Evolutionary conservation across 768 basidiomycete genomes (phyloP).

Genomic region (Russula sp.): DNA sequence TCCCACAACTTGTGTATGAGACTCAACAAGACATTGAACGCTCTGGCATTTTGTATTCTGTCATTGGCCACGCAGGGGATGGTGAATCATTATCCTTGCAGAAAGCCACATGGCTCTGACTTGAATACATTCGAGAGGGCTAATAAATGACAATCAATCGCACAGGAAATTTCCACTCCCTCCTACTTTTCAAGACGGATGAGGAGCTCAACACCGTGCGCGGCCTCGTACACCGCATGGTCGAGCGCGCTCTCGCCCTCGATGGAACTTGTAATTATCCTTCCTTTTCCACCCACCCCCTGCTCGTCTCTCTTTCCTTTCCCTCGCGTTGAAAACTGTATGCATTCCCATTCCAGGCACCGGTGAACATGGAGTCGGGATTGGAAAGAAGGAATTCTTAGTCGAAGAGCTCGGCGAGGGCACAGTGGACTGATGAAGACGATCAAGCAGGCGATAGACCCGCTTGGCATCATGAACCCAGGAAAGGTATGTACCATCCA

Average conservation of each 20-base stretch:
- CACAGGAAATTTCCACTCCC: constrained; percentile 46
- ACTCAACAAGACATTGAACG: constrained; percentile 67
- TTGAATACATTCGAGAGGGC: not conserved
- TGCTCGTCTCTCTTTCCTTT: not conserved
- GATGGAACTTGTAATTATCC: constrained; percentile 64
- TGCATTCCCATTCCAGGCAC: constrained; percentile 45
- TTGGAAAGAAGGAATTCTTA: constrained; percentile 82
- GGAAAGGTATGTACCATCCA: constrained; percentile 56
- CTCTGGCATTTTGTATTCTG: constrained; percentile 55
- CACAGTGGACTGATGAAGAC: constrained; percentile 82
- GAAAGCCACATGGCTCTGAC: not conserved
- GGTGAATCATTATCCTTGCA: constrained; percentile 41
- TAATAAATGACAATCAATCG: not conserved
- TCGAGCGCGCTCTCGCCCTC: constrained; percentile 61
- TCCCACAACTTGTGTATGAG: constrained; percentile 62
- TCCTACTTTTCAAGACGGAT: constrained; percentile 40
- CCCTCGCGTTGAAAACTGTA: not conserved
- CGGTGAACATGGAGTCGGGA: constrained; percentile 84
- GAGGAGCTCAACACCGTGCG: constrained; percentile 38
- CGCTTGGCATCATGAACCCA: constrained; percentile 75
- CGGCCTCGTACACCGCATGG: constrained; percentile 55
- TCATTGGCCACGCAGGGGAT: constrained; percentile 79
- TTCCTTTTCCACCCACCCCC: too few relatives aligned
- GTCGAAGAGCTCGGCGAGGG: constrained; percentile 76
- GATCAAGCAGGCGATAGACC: constrained; percentile 74